Evolutionary conservation across 345 rosid genomes (phyloP).

Genomic region (Atalantia buxifolia): DNA sequence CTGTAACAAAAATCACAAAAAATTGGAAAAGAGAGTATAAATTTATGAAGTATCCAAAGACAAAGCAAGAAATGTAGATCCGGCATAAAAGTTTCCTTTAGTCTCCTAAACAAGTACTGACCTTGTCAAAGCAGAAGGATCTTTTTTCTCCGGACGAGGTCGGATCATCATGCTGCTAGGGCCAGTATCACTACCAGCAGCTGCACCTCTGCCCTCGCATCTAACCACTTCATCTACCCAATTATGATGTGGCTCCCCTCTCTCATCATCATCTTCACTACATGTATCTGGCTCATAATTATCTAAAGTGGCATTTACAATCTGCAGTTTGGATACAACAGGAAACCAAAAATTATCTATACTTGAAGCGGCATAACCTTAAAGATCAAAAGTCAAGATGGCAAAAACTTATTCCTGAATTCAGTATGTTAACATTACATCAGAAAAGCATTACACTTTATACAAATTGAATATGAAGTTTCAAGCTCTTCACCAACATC

Average conservation of each 20-base stretch:
- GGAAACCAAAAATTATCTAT: not conserved
- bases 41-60: not conserved
- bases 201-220: slow-evolving; percentile 73
- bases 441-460: not conserved
- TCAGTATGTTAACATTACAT: not conserved
- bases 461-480: not conserved
- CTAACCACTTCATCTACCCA: slow-evolving; percentile 98
- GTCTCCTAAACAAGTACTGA: slow-evolving; percentile 16
- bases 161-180: slow-evolving; percentile 53
- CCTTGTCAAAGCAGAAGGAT: slow-evolving; percentile 80
- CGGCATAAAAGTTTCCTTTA: not conserved
- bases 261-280: slow-evolving; percentile 44
- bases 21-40: not conserved
- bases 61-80: not conserved
- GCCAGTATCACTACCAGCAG: slow-evolving; percentile 36
- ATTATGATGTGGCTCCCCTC: slow-evolving; percentile 67
- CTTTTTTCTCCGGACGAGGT: slow-evolving; percentile 66
- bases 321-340: slow-evolving; percentile 38
- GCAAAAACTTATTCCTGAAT: not conserved
- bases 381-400: not conserved
- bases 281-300: slow-evolving; percentile 60
- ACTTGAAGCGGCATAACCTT: not conserved
- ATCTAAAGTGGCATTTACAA: slow-evolving; percentile 72
- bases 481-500: not conserved
- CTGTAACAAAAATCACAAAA: slow-evolving; percentile 34